Conservation (phyloP, 805 yeast species). For the Saccharomyces jurei region DNA sequence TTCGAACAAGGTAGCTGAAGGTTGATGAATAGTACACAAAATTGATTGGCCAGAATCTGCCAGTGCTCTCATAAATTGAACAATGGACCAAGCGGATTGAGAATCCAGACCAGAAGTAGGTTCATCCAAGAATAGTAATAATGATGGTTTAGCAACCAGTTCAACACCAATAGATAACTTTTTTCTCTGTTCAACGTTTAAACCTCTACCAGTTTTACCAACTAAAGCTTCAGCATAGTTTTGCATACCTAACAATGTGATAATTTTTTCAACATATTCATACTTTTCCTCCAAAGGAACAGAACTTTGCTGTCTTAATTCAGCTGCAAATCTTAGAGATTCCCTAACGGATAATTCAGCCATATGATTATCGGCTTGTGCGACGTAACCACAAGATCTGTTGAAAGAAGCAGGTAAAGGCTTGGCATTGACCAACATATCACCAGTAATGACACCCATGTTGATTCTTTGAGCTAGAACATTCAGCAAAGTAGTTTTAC, state of each 20-base stretch:
- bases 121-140: conserved; percentile 58
- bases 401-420: conserved; percentile 55
- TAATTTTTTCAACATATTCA: conserved; percentile 61
- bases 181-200: conserved; percentile 62
- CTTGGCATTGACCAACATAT: conserved; percentile 62
- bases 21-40: conserved; percentile 72
- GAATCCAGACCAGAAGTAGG: conserved; percentile 69
- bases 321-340: conserved; percentile 63
- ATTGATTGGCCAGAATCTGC: conserved; percentile 70
- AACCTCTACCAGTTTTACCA: conserved; percentile 68
- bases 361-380: conserved; percentile 73
- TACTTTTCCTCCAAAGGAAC: conserved; percentile 52
- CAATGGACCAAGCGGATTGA: conserved; percentile 62
- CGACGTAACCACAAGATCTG: conserved; percentile 72
- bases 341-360: conserved; percentile 66
- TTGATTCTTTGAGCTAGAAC: conserved; percentile 65
- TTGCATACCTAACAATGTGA: conserved; percentile 59
- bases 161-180: conserved; percentile 65
- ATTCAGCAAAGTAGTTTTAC: conserved; percentile 71
- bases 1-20: conserved; percentile 61
- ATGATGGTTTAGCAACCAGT: conserved; percentile 58
- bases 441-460: conserved; percentile 64
- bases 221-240: conserved; percentile 71
- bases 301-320: conserved; percentile 57
- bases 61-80: conserved; percentile 55